Evolutionary conservation across 805 yeast genomes (phyloP), one percentile per base, ranked within the genome.

Genomic region (Tetrapisispora namnaoensis): DNA sequence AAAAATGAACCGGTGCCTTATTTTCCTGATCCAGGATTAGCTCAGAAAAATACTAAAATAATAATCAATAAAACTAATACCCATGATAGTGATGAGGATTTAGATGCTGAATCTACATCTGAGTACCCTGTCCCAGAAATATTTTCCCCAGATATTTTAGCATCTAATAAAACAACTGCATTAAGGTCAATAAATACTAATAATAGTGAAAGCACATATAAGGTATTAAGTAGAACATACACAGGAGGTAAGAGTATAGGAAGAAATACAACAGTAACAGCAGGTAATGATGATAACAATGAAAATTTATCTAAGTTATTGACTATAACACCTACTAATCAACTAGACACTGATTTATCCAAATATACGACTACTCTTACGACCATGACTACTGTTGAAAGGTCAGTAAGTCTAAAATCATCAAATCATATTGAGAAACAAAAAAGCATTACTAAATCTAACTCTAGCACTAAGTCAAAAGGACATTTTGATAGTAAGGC

Each of bases 191-290:
- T 61, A 41, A 50, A 60, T 35, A 62, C 66, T 0, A 53, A 55
- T 5, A 60, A 58, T 46, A 63, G 66, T 54, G 57, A 56, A 37
- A 65, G 64, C n/a, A 66, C 61, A 27, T 62, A 53, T 46, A 50
- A 50, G 17, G 60, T 55, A 34, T 41, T 51, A 10, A 53, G 50
- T 27, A 53, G 57, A 35, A 62, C 59, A 49, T 60, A 57, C n/a
- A 49, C 47, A 20, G 41, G 46, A 22, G 48, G 24, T 43, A 34
- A 24, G 27, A 36, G 40, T 28, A 37, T 24, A 10, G 46, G 46
- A 9, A 44, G 42, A 28, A 37, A 36, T 10, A 27, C 46, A 13
- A 37, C 39, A 13, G 42, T 36, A 10, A 37, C 39, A 21, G 40
- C n/a, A 14, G 39, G 32, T 32, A 16, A 4, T 11, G 44, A 36